Evolutionary conservation across 768 basidiomycete species (phyloP).

Genomic region (Naganishia friedmannii): DNA sequence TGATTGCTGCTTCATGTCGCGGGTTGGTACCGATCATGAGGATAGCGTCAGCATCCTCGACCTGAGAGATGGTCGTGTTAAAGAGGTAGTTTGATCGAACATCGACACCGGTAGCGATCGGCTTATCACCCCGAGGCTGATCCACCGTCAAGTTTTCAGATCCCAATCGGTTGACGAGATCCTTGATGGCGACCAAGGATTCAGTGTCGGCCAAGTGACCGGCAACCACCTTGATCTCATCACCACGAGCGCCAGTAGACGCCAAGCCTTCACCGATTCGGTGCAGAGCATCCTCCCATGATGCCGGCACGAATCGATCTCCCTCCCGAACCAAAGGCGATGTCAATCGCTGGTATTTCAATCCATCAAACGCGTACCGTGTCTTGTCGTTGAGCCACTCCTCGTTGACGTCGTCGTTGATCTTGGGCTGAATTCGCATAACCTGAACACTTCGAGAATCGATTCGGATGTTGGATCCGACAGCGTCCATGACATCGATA

Average conservation of each 20-base stretch:
- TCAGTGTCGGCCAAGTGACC: slow-evolving; percentile 93
- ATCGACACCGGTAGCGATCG: slow-evolving; percentile 78
- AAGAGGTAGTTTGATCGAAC: slow-evolving; percentile 94
- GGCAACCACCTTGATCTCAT: slow-evolving; percentile 93
- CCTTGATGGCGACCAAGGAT: slow-evolving; percentile 86
- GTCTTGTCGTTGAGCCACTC: slow-evolving; percentile 99
- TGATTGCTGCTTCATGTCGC: slow-evolving; percentile 90
- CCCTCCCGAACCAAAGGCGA: slow-evolving; percentile 84
- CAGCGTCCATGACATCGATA: slow-evolving; percentile 87
- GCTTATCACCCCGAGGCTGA: slow-evolving; percentile 63
- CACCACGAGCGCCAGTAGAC: slow-evolving; percentile 73
- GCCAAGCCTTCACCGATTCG: slow-evolving; percentile 75
- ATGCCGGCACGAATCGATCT: slow-evolving; percentile 83
- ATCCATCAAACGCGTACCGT: slow-evolving; percentile 90
- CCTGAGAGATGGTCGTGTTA: slow-evolving; percentile 83
- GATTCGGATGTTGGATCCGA: slow-evolving; percentile 93
- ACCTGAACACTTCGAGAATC: slow-evolving; percentile 93
- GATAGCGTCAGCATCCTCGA: slow-evolving; percentile 87
- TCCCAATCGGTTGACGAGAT: slow-evolving; percentile 84
- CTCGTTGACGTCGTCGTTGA: slow-evolving; percentile 97
- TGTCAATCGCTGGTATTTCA: slow-evolving; percentile 90
- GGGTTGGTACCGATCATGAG: slow-evolving; percentile 95
- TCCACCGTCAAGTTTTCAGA: slow-evolving; percentile 91
- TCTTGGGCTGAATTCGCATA: slow-evolving; percentile 93
- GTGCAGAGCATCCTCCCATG: slow-evolving; percentile 85